phyloP scores from a whole-genome alignment of 768 basidiomycete species.

The Lanmaoa rubissima region DNA sequence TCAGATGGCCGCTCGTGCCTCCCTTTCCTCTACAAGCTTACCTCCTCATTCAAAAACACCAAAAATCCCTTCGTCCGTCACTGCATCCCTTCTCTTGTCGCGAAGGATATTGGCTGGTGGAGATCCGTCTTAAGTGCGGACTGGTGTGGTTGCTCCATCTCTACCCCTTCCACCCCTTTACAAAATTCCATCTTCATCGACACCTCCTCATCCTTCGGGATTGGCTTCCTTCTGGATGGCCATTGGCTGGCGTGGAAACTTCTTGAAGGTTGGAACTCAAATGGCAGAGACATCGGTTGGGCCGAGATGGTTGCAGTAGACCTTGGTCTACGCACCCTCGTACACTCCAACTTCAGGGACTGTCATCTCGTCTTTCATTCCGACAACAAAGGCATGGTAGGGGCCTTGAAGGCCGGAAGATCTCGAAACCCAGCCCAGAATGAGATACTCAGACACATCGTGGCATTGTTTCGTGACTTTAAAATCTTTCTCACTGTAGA shows the following conservation, averaged over 20 bases:
- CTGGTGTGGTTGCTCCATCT: not conserved
- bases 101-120: not conserved
- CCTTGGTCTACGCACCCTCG: not conserved
- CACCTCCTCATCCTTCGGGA: not conserved
- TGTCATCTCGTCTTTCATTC: conserved; percentile 34
- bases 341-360: conserved; percentile 16
- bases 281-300: not conserved
- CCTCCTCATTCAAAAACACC: not conserved
- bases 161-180: not conserved
- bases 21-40: not conserved
- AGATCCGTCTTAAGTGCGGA: not conserved
- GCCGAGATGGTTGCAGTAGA: not conserved
- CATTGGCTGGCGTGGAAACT: conserved; percentile 43
- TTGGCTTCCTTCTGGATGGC: conserved; percentile 34
- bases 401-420: too few relatives aligned
- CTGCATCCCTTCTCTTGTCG: not conserved
- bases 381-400: conserved; percentile 42
- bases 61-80: not conserved
- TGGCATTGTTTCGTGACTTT: too few relatives aligned
- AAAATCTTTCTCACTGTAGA: too few relatives aligned
- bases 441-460: too few relatives aligned
- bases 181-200: not conserved
- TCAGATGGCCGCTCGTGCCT: too few relatives aligned
- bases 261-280: not conserved
- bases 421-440: too few relatives aligned